Conservation (phyloP, 805 yeast species). For the Ogataea henricii region DNA sequence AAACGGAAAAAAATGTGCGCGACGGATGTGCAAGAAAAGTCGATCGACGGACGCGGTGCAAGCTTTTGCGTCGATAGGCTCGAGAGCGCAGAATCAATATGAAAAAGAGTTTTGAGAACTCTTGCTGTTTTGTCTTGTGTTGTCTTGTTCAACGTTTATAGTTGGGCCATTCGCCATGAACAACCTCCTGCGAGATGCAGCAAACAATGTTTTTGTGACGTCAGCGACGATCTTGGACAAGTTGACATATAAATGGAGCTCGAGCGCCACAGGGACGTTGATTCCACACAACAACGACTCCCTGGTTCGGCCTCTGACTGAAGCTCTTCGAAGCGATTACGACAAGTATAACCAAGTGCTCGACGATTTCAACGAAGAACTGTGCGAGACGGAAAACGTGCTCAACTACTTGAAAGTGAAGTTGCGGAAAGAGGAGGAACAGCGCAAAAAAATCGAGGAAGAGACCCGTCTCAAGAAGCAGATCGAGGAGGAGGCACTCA, state of each 20-base stretch:
- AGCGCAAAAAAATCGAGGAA: conserved; percentile 23
- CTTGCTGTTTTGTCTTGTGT: too few species aligned
- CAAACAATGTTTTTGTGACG: conserved; percentile 35
- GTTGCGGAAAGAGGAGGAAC: conserved; percentile 30
- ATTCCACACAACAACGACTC: conserved; percentile 35
- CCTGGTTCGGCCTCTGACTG: conserved; percentile 28
- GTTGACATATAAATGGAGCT: conserved; percentile 28
- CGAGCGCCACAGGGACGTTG: conserved; percentile 27
- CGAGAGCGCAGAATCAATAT: too few species aligned
- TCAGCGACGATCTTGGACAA: conserved; percentile 37
- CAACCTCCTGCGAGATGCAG: conserved; percentile 32
- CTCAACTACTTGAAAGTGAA: conserved; percentile 31
- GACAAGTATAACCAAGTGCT: conserved; percentile 32
- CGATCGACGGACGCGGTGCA: conserved; percentile 26
- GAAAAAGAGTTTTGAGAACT: too few species aligned
- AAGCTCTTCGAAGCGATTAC: conserved; percentile 27
- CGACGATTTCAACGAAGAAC: conserved; percentile 31
- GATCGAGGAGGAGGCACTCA: conserved; percentile 23
- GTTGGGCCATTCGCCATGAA: conserved; percentile 27
- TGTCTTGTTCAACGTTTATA: too few species aligned
- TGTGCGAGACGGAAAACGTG: conserved; percentile 32
- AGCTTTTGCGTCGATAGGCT: neutral
- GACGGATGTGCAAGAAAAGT: conserved; percentile 11
- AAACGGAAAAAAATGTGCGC: conserved; percentile 2
- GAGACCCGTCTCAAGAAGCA: conserved; percentile 24